Conservation (phyloP, 2,329 filamentous ascomycete genomes). For the Monilinia vaccinii-corymbosi region DNA sequence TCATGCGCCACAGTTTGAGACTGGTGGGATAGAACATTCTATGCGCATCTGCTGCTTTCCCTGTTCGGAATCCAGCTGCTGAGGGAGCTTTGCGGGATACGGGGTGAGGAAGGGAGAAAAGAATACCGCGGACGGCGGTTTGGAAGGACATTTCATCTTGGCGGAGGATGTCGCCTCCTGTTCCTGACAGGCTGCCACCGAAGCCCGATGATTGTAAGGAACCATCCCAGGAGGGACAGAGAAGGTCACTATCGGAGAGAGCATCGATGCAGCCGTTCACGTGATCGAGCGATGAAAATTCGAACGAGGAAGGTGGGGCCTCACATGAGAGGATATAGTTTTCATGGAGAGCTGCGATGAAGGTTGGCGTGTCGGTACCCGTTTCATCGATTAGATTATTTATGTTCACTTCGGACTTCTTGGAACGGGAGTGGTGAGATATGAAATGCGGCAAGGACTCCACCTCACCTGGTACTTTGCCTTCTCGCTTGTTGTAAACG, state of each 20-base stretch:
- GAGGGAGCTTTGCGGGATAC: constrained; percentile 59
- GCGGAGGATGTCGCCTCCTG: constrained; percentile 63
- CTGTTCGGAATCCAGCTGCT: constrained; percentile 22
- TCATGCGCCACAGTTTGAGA: constrained; percentile 72
- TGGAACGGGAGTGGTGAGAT: constrained; percentile 47
- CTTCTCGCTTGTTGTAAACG: constrained; percentile 86
- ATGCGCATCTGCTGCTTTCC: constrained; percentile 51
- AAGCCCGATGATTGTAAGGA: constrained; percentile 55
- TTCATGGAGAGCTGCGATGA: constrained; percentile 83
- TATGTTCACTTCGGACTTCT: constrained; percentile 55
- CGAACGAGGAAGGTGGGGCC: constrained; percentile 38
- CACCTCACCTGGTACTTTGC: constrained; percentile 36
- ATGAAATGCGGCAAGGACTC: constrained; percentile 54
- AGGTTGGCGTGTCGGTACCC: constrained; percentile 84
- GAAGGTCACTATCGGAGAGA: constrained; percentile 78
- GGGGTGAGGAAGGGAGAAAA: constrained; percentile 77
- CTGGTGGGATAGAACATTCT: constrained; percentile 91
- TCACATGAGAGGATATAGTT: constrained; percentile 86
- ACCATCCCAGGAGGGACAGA: constrained; percentile 63
- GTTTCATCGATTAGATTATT: constrained; percentile 85
- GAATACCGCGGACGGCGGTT: constrained; percentile 73
- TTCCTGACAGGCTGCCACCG: constrained; percentile 40
- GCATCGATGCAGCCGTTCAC: constrained; percentile 79
- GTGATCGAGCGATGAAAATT: constrained; percentile 61
- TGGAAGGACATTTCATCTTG: constrained; percentile 96